Conservation (phyloP, 306 rosid species). For the Cucurbita pepo region DNA sequence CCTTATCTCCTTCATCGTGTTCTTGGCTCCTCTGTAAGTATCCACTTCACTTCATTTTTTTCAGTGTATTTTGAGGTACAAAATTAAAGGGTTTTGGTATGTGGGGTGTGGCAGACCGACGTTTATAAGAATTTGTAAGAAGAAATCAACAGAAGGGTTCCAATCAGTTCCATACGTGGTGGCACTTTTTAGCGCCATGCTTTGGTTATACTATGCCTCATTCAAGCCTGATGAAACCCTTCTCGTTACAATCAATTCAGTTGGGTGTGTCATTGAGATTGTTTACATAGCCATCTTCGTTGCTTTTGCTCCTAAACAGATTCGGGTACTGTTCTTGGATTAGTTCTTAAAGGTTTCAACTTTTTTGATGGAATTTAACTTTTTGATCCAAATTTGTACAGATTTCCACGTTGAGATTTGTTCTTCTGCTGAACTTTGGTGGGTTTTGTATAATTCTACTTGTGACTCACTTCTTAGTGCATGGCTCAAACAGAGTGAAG, state of each 20-base stretch:
- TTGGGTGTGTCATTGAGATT: conserved; percentile 68
- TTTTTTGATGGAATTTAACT: too few species aligned
- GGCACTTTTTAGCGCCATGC: conserved; percentile 78
- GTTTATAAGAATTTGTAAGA: conserved; percentile 50
- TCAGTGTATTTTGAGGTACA: background rate
- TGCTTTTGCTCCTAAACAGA: conserved; percentile 50
- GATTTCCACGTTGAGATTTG: conserved; percentile 52
- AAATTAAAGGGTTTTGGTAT: too few species aligned
- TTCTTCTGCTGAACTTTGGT: conserved; percentile 44
- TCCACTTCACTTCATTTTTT: too few species aligned
- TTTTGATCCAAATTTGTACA: conserved; percentile 6
- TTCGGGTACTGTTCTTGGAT: conserved; percentile 27
- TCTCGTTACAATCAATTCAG: conserved; percentile 55
- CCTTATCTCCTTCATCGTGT: conserved; percentile 59
- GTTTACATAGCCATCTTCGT: conserved; percentile 58
- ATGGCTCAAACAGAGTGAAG: conserved; percentile 31
- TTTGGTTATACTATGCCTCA: conserved; percentile 81
- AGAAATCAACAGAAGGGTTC: conserved; percentile 86
- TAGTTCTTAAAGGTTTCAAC: too few species aligned
- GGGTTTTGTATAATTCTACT: conserved; percentile 55
- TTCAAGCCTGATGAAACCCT: conserved; percentile 52
- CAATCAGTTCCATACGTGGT: conserved; percentile 79
- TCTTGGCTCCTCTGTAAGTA: conserved; percentile 81
- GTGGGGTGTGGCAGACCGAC: conserved; percentile 41
- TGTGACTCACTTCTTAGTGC: conserved; percentile 46